Conservation (phyloP, 2,329 filamentous ascomycete species). For the Elsinoe batatas region DNA sequence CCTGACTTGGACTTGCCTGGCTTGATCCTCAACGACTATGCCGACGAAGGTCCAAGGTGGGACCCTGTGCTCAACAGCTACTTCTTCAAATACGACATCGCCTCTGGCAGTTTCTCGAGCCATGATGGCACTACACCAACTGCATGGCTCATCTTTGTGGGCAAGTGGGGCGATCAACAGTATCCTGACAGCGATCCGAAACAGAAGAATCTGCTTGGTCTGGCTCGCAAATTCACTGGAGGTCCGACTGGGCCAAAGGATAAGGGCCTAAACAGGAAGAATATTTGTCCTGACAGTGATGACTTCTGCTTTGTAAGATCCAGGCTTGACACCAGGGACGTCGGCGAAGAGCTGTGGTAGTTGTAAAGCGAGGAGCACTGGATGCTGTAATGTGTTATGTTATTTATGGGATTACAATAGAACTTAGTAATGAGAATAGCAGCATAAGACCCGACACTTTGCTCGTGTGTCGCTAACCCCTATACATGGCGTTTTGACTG, state of each 20-base stretch:
- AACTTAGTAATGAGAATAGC: background rate
- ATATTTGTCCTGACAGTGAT: constrained; percentile 41
- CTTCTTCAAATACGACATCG: constrained; percentile 44
- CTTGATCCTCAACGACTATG: constrained; percentile 46
- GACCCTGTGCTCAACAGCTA: constrained; percentile 49
- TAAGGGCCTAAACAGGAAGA: constrained; percentile 46
- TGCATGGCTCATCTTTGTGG: constrained; percentile 47
- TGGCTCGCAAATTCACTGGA: constrained; percentile 38
- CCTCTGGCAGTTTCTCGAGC: constrained; percentile 35
- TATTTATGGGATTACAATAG: background rate
- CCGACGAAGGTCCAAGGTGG: constrained; percentile 48
- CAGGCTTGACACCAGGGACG: background rate
- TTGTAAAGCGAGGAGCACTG: background rate
- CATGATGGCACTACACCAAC: constrained; percentile 39
- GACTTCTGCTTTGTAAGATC: background rate
- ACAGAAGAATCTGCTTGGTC: constrained; percentile 33
- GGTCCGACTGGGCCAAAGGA: constrained; percentile 54
- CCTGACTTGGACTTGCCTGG: constrained; percentile 48
- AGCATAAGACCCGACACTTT: too few species aligned
- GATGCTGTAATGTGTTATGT: too few species aligned
- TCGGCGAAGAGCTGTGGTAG: background rate
- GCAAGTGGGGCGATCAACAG: constrained; percentile 53
- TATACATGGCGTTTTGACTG: background rate
- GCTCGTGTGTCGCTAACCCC: too few species aligned
- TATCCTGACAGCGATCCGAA: constrained; percentile 43